phyloP scores from a whole-genome alignment of 768 basidiomycete species.

The Cystofilobasidium bisporidii region DNA sequence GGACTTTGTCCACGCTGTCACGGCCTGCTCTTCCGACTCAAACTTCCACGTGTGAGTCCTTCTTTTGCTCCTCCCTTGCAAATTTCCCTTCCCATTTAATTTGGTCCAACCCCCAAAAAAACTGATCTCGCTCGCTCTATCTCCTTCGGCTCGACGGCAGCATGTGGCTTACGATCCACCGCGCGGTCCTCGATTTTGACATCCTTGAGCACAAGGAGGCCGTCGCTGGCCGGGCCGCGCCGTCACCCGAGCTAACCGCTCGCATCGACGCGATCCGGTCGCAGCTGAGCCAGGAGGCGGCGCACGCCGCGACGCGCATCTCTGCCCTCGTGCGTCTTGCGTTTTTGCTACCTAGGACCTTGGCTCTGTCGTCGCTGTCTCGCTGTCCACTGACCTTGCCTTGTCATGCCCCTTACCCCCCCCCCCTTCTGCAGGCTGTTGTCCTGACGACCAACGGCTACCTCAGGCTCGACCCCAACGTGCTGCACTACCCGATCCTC shows the following conservation, averaged over 20 bases:
- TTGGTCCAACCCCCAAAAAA: no score
- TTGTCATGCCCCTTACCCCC: no score
- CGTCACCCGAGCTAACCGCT: slow-evolving; percentile 35
- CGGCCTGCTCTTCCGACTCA: slow-evolving; percentile 48
- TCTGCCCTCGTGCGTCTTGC: slow-evolving; percentile 71
- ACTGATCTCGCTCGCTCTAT: background rate
- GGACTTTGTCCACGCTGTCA: slow-evolving; percentile 77
- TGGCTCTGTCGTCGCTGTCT: no score
- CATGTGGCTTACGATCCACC: slow-evolving; percentile 58
- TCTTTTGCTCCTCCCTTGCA: background rate
- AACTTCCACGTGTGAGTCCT: slow-evolving; percentile 72
- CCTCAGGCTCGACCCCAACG: slow-evolving; percentile 51
- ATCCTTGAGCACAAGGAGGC: slow-evolving; percentile 56
- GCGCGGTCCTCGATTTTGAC: slow-evolving; percentile 74
- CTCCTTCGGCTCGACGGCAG: background rate
- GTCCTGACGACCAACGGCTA: slow-evolving; percentile 82
- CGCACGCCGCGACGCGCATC: slow-evolving; percentile 76
- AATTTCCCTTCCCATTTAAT: background rate
- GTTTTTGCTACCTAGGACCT: no score
- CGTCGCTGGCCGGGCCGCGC: slow-evolving; percentile 40
- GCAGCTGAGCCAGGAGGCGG: slow-evolving; percentile 62
- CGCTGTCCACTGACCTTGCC: no score
- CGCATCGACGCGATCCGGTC: slow-evolving; percentile 49
- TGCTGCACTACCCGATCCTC: slow-evolving; percentile 78
- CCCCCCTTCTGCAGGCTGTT: slow-evolving; percentile 53